Percentiles rank a stretch among this genome's conserved stretches.
Evolutionary conservation across 2,329 filamentous ascomycete genomes (phyloP).

Genomic region (Phialemoniopsis sp.): DNA sequence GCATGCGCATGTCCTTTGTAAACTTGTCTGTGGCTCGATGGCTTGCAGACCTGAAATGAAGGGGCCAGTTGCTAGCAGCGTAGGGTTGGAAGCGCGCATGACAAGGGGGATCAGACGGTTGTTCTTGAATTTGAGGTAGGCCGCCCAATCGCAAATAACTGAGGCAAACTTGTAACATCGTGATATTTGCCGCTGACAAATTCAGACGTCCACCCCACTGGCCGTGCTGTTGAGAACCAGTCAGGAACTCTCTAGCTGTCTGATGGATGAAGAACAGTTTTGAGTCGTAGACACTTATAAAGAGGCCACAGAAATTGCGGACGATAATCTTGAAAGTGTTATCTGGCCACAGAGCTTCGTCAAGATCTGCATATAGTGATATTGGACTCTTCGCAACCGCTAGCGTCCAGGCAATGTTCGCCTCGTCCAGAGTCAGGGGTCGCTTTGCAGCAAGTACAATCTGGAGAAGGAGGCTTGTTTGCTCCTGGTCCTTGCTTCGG

Average conservation of each 20-base stretch:
- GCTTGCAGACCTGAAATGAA: too few relatives aligned
- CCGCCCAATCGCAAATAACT: slow-evolving; percentile 8
- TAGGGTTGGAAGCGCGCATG: too few relatives aligned
- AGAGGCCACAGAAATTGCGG: slow-evolving; percentile 14
- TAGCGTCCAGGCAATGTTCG: slow-evolving; percentile 9
- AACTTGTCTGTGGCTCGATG: too few relatives aligned
- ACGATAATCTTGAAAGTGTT: slow-evolving; percentile 7
- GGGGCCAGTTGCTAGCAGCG: too few relatives aligned
- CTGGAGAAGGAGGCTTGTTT: slow-evolving; percentile 6
- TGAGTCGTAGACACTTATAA: slow-evolving; percentile 12
- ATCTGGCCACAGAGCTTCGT: slow-evolving; percentile 2
- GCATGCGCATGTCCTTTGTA: too few relatives aligned
- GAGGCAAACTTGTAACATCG: slow-evolving; percentile 10
- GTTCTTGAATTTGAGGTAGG: too few relatives aligned
- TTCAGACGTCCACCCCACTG: slow-evolving; percentile 7
- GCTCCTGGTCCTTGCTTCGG: slow-evolving; percentile 1
- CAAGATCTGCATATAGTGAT: slow-evolving; percentile 1
- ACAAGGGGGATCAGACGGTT: too few relatives aligned
- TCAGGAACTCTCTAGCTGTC: slow-evolving; percentile 16
- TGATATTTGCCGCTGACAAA: slow-evolving; percentile 6
- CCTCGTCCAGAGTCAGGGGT: slow-evolving; percentile 12
- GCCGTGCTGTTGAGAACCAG: slow-evolving; percentile 5
- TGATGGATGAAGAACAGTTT: slow-evolving; percentile 16
- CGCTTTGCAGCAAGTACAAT: slow-evolving; percentile 9
- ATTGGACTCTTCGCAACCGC: slow-evolving; percentile 1